A percentile compares a stretch with the other conserved stretches of the same genome.
Evolutionary conservation across 169 alveolate genomes (phyloP).

Genomic region (Pseudocohnilembus persalinus): DNA sequence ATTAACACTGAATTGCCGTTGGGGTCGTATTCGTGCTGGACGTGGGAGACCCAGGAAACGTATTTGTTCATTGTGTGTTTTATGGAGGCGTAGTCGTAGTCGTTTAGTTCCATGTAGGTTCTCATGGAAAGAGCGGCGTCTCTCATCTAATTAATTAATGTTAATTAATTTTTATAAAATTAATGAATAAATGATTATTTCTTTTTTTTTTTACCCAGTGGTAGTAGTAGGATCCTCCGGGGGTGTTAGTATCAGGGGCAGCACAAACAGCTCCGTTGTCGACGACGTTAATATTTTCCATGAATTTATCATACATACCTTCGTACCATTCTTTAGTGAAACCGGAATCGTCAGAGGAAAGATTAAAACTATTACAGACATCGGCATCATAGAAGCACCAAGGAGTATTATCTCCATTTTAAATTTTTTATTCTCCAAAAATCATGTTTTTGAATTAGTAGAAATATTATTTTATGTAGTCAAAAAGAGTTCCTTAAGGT

Average conservation of each 20-base stretch:
- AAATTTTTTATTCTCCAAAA: too few relatives aligned
- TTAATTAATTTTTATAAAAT: too few relatives aligned
- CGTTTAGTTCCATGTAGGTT: constrained; percentile 17
- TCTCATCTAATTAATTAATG: too few relatives aligned
- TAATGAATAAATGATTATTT: too few relatives aligned
- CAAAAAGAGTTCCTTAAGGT: background rate
- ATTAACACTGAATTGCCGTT: background rate
- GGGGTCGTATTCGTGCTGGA: background rate
- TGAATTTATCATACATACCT: background rate
- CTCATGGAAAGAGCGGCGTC: constrained; percentile 14
- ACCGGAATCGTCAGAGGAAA: background rate
- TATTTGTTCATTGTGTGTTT: background rate
- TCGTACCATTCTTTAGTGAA: constrained; percentile 1
- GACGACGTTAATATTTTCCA: constrained; percentile 3
- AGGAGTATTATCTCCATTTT: background rate
- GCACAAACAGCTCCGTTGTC: constrained; percentile 18
- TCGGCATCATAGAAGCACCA: background rate
- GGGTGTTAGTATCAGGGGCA: constrained; percentile 22
- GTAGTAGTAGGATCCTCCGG: constrained; percentile 22
- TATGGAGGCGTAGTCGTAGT: background rate
- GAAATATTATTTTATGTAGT: background rate
- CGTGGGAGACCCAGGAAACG: background rate
- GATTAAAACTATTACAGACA: background rate
- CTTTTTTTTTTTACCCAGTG: too few relatives aligned
- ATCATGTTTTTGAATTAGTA: background rate